A percentile compares a stretch with the other conserved stretches of the same genome.
These are phyloP conservation scores for Termitomyces sp. DNA, from an alignment of 768 basidiomycete genomes.

Conservation along the genomic window DNA sequence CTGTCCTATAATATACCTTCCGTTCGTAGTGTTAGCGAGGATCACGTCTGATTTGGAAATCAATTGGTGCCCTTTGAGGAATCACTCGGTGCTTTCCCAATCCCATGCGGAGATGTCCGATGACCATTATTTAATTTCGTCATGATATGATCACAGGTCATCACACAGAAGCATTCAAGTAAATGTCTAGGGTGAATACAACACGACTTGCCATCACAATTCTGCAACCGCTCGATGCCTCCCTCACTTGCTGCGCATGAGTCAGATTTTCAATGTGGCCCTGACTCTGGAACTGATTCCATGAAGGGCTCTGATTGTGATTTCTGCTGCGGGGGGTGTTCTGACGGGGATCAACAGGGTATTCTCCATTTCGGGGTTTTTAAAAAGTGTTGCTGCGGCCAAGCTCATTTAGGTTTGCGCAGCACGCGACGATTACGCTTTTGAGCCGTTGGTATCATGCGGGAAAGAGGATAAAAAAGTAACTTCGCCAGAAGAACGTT, in stretches of 20 bases:
- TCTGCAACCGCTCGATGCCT: not conserved
- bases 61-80: too few species aligned
- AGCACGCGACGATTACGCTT: not conserved
- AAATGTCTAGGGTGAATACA: too few species aligned
- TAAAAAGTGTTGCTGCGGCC: not conserved
- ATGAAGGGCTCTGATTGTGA: not conserved
- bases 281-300: not conserved
- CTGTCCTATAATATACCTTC: too few species aligned
- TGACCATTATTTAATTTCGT: too few species aligned
- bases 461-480: slow-evolving; percentile 2
- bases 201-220: too few species aligned
- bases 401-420: not conserved
- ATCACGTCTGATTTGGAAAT: too few species aligned
- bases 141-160: too few species aligned
- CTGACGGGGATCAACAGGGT: not conserved
- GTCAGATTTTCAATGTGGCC: not conserved
- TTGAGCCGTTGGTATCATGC: not conserved
- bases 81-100: too few species aligned
- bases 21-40: too few species aligned
- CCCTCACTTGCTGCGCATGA: not conserved
- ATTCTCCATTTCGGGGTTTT: not conserved
- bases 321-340: not conserved
- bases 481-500: not conserved
- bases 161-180: too few species aligned
- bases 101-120: too few species aligned